Base-by-base conservation (phyloP, 192 early-diverging fungal species). In the Backusella westeae region DNA sequence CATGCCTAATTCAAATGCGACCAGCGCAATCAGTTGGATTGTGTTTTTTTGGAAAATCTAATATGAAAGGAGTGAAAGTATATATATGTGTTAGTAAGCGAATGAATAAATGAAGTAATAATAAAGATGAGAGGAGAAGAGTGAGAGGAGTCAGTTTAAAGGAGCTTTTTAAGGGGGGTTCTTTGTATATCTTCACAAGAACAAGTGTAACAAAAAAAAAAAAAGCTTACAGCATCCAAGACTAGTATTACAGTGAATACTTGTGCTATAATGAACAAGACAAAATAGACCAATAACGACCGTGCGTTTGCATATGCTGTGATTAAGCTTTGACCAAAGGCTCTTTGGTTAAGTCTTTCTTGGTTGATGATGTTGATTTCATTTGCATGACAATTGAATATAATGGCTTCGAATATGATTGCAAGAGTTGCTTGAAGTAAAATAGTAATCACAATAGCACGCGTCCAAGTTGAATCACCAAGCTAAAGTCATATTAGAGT, bases 41-140 rank as follows among this genome's bases (percentile, higher is more conserved):
- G 96, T 95, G 85, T 98, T 98, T 78, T 96, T 89, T 84, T 96
- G 90, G 73, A 88, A 93, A 65, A 98, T 91, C 88, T 94, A 74
- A 52, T 14, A 71, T 21, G 66, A 46, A 32, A 49, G 21, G 69
- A 70, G 15, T 34, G 23, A 38, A 36, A 71, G 63, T 34, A 41
- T 19, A 39, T 44, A 39, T 44, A 75, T n/a, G 63, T 21, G 53
- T 23, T 23, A 10, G 6, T 56, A 29, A 4, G 56, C 29, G 23
- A 29, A 29, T 63, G 26, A 29, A 23, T 56, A 56, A 63, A 59
- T 26, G 26, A 63, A 14, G 26, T 26, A 63, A 63, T 53, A 23
- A 53, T 63, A 63, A 63, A 12, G 26, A 9, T 3, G 23, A 26
- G 21, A 59, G 53, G 23, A 19, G 19, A 6, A 21, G 17, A 53